Evolutionary conservation across 2,329 filamentous ascomycete species (phyloP).

Genomic region (Neocucurbitaria cava): DNA sequence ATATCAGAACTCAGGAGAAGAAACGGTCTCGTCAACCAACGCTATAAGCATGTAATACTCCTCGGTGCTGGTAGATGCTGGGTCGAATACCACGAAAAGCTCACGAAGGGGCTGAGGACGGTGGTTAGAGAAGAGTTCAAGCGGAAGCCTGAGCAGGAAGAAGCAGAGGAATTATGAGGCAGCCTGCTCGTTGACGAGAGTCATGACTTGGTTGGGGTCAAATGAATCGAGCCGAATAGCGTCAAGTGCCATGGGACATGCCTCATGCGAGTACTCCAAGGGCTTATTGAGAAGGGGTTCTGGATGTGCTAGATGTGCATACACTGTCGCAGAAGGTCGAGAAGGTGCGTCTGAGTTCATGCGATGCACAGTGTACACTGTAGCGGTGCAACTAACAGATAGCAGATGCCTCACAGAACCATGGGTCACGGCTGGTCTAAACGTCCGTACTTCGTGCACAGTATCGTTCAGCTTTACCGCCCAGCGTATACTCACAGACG

Average conservation of each 20-base stretch:
- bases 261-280: neutral
- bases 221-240: neutral
- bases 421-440: neutral
- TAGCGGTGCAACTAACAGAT: slow-evolving; percentile 6
- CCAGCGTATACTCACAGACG: neutral
- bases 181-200: neutral
- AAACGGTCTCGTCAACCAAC: slow-evolving; percentile 62
- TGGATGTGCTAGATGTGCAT: neutral
- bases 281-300: neutral
- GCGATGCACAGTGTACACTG: slow-evolving; percentile 1
- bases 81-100: slow-evolving; percentile 72
- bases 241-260: neutral
- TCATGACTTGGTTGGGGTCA: neutral
- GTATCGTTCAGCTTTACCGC: neutral
- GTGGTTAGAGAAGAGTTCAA: slow-evolving; percentile 69
- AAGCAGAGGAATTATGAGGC: slow-evolving; percentile 3
- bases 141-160: slow-evolving; percentile 55
- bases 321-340: neutral
- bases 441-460: neutral
- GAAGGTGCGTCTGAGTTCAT: neutral
- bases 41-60: slow-evolving; percentile 77
- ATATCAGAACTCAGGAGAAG: slow-evolving; percentile 68
- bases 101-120: slow-evolving; percentile 70
- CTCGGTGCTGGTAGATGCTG: slow-evolving; percentile 72
- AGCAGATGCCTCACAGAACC: slow-evolving; percentile 5